Percentiles rank a stretch among this genome's conserved stretches.
These are phyloP conservation scores for Fusarium phyllophilum DNA, from an alignment of 2,329 filamentous ascomycete genomes.

Conservation along the genomic window DNA sequence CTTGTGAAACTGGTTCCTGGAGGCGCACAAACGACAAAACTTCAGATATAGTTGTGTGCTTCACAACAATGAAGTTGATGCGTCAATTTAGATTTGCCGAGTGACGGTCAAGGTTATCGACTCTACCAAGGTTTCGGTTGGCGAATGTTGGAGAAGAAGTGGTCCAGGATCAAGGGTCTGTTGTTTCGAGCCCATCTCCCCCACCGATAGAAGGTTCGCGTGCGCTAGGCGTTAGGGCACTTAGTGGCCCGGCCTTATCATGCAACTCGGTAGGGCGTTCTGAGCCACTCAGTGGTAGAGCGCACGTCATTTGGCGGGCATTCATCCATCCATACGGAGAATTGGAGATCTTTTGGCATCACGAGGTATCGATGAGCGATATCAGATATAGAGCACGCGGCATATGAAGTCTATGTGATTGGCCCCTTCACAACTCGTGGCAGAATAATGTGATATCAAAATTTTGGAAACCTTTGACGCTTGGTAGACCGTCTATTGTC, in stretches of 20 bases:
- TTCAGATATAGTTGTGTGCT: slow-evolving; percentile 13
- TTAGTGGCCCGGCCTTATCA: slow-evolving; percentile 28
- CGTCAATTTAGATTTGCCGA: slow-evolving; percentile 9
- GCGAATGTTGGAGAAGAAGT: slow-evolving; percentile 40
- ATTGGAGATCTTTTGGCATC: slow-evolving; percentile 16
- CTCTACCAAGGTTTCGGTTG: slow-evolving; percentile 25
- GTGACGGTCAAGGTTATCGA: slow-evolving; percentile 10
- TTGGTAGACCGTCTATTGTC: background rate
- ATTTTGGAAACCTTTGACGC: background rate
- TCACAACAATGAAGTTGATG: background rate
- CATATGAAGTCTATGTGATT: slow-evolving; percentile 10
- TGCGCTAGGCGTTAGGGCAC: slow-evolving; percentile 36
- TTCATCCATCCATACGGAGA: slow-evolving; percentile 6
- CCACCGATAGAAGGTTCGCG: slow-evolving; percentile 32
- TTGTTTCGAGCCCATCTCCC: slow-evolving; percentile 28
- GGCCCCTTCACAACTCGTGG: slow-evolving; percentile 5
- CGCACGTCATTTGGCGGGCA: slow-evolving; percentile 39
- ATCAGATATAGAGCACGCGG: slow-evolving; percentile 13
- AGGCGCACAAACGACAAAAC: background rate
- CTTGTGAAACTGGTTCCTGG: slow-evolving; percentile 9
- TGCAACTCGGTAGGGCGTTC: slow-evolving; percentile 9
- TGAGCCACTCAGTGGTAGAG: slow-evolving; percentile 14
- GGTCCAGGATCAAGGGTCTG: slow-evolving; percentile 17
- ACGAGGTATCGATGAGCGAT: slow-evolving; percentile 19
- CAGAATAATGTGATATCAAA: slow-evolving; percentile 1